Base-by-base conservation (phyloP, 768 basidiomycete genomes). In the Agaricus blazei region DNA sequence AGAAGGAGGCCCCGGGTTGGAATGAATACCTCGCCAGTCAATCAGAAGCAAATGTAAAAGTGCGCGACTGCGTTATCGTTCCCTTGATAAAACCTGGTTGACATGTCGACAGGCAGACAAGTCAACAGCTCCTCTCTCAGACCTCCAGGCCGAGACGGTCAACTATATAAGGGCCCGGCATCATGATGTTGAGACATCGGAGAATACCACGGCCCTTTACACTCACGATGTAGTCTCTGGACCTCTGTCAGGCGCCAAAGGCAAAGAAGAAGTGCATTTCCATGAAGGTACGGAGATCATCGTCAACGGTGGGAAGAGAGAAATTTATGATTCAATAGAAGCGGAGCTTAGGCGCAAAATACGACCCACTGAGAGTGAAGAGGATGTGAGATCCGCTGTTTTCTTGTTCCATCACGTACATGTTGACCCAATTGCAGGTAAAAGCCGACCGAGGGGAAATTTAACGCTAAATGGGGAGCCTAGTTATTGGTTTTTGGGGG, bases 21-120 rank as follows among this genome's bases (percentile, higher is more conserved):
- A 87, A 87, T 58, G 87, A 88, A 60, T 65, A 67, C 26, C 76
- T 88, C 11, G 87, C 87, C 0, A 78, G 75, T 53, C 58, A 74
- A 9, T 87, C 87, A 2, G 87, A 88, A 67, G 87, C 87, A 3
- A 68, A 71, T 15, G 72, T 87, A 45, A 88, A 88, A 77, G 86
- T 80, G 46, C 46, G 61, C 23, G 6, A 43, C 38, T 37, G 34
- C 7, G 12, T 28, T 43, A 34, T 45, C 29, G 4, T 23, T 15
- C 37, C 28, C 24, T 28, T 40, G 12, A 15, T 9, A 47, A 57
- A 44, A 59, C 54, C 28, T 43, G 7, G 34, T 34, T 34, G 34
- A 15, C 31, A 24, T 48, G 44, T 50, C n/a, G 29, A 14, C 57
- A 80, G 78, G 78, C 78, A 7, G 78, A 80, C 54, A 72, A 69